Evolutionary conservation across 371 early-diverging fungal species (phyloP).

Genomic region (Mucor saturninus): DNA sequence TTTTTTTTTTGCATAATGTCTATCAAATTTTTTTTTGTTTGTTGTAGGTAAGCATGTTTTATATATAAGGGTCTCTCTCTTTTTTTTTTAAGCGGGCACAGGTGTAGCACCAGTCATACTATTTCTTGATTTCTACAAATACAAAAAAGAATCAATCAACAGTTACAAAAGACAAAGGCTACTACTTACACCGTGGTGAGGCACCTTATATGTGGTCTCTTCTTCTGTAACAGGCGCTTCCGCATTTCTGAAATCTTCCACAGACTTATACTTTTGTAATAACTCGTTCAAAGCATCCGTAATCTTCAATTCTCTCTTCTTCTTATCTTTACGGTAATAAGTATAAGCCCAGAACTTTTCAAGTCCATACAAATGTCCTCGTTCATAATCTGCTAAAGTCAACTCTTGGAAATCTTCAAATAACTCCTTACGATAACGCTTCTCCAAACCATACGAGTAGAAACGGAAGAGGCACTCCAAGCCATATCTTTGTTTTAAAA

Average conservation of each 20-base stretch:
- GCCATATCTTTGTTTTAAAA: conserved; percentile 70
- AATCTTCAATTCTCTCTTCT: conserved; percentile 72
- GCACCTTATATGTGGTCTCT: conserved; percentile 51
- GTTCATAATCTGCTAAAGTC: conserved; percentile 78
- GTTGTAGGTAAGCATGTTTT: too few species aligned
- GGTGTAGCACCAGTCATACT: conserved; percentile 49
- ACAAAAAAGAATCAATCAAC: neutral
- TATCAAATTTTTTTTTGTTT: too few species aligned
- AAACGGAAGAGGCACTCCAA: conserved; percentile 96
- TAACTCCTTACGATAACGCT: conserved; percentile 83
- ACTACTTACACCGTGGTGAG: conserved; percentile 54
- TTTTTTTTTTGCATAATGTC: too few species aligned
- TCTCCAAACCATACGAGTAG: conserved; percentile 95
- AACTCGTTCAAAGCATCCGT: conserved; percentile 64
- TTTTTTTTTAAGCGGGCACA: neutral
- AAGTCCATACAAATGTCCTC: conserved; percentile 85
- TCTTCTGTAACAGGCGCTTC: conserved; percentile 34
- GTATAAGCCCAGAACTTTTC: conserved; percentile 98
- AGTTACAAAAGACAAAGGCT: neutral
- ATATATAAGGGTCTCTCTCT: too few species aligned
- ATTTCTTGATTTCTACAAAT: conserved; percentile 41
- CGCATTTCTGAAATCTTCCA: conserved; percentile 76
- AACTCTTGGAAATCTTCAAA: conserved; percentile 91
- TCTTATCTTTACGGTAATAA: conserved; percentile 89
- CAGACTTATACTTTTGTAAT: conserved; percentile 70